Percentiles rank a stretch among this genome's conserved stretches.
Conservation (phyloP, 1,284 basidiomycete species). For the Ustilago bromivora region DNA sequence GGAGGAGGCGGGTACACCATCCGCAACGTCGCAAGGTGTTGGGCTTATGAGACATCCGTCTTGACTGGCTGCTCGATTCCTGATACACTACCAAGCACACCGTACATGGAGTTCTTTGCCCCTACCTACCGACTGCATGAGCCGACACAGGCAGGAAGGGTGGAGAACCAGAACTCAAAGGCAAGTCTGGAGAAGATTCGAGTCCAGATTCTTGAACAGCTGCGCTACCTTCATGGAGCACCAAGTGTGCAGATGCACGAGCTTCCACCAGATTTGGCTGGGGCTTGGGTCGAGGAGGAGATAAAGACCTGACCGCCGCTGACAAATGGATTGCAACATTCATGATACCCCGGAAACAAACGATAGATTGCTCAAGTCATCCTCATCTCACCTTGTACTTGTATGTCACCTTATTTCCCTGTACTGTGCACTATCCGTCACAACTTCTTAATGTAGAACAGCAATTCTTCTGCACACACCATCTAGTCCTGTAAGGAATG, state of each 20-base stretch:
- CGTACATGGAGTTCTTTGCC: slow-evolving; percentile 92
- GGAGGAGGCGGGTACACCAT: slow-evolving; percentile 97
- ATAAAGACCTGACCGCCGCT: slow-evolving; percentile 13
- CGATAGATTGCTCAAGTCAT: neutral
- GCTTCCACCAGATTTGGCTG: slow-evolving; percentile 89
- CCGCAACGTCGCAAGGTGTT: slow-evolving; percentile 91
- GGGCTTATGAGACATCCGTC: slow-evolving; percentile 97
- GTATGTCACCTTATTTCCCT: neutral
- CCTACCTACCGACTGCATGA: slow-evolving; percentile 94
- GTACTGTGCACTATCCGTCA: slow-evolving; percentile 1
- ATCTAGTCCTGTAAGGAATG: neutral
- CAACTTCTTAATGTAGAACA: neutral
- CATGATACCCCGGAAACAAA: slow-evolving; percentile 10
- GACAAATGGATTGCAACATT: neutral
- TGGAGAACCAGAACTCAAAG: slow-evolving; percentile 91
- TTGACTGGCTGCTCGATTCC: slow-evolving; percentile 79
- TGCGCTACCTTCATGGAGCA: slow-evolving; percentile 92
- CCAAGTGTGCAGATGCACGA: slow-evolving; percentile 96
- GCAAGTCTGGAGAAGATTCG: slow-evolving; percentile 82
- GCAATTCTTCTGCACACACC: neutral
- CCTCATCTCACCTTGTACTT: slow-evolving; percentile 1
- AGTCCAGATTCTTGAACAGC: slow-evolving; percentile 85
- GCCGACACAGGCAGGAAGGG: slow-evolving; percentile 82
- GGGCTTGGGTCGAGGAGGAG: slow-evolving; percentile 80
- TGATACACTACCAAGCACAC: slow-evolving; percentile 86